phyloP scores from a whole-genome alignment of 345 rosid species.

The Anastatica hierochuntica region DNA sequence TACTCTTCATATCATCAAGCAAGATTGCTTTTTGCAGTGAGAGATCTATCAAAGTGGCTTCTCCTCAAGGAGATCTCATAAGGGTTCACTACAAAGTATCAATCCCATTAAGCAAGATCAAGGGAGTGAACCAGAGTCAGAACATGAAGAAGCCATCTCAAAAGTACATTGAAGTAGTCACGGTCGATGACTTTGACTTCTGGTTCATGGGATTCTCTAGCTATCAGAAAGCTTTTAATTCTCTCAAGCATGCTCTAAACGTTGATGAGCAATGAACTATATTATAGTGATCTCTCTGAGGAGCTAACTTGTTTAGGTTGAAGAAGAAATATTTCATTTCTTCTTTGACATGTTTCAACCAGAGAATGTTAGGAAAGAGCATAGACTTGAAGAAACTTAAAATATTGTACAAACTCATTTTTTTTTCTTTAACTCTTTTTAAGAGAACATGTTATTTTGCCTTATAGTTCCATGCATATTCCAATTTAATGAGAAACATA shows the following conservation, averaged over 20 bases:
- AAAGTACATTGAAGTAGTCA: slow-evolving; percentile 58
- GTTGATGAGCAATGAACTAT: background rate
- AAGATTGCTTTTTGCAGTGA: slow-evolving; percentile 41
- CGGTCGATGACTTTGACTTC: slow-evolving; percentile 66
- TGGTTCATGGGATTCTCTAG: slow-evolving; percentile 90
- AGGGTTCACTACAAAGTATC: slow-evolving; percentile 48
- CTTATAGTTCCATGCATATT: background rate
- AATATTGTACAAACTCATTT: slow-evolving; percentile 16
- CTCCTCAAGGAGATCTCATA: slow-evolving; percentile 31
- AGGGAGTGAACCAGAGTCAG: slow-evolving; percentile 39
- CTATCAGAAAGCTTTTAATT: slow-evolving; percentile 52
- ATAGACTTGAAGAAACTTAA: slow-evolving; percentile 1
- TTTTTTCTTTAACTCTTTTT: too few relatives aligned
- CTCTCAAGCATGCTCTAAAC: slow-evolving; percentile 39
- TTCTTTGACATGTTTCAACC: slow-evolving; percentile 7
- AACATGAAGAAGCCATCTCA: slow-evolving; percentile 57
- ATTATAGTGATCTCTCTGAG: slow-evolving; percentile 5
- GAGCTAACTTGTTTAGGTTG: slow-evolving; percentile 10
- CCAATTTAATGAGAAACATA: background rate
- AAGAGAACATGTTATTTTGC: background rate
- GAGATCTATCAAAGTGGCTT: slow-evolving; percentile 32
- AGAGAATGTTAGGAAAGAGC: slow-evolving; percentile 16
- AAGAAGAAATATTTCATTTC: slow-evolving; percentile 11
- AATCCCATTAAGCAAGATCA: slow-evolving; percentile 51
- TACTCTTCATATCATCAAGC: slow-evolving; percentile 38